phyloP scores from a whole-genome alignment of 176 grass and related monocot genomes.

The Avena insularis region DNA sequence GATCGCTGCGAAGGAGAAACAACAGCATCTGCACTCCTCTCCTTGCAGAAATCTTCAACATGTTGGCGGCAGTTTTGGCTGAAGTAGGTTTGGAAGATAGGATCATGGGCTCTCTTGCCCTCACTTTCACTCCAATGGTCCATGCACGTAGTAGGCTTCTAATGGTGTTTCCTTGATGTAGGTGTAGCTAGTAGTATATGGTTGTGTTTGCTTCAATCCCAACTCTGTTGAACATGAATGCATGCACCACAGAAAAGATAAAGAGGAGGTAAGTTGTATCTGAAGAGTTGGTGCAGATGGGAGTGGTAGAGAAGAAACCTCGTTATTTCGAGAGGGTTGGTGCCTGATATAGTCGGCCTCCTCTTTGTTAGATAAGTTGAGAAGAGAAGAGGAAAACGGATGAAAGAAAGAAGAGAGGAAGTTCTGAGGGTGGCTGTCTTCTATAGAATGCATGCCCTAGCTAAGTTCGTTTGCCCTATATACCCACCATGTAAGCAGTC shows the following conservation, averaged over 20 bases:
- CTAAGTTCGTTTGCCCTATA: slow-evolving; percentile 38
- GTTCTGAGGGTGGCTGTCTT: slow-evolving; percentile 37
- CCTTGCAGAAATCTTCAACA: slow-evolving; percentile 32
- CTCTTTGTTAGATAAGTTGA: slow-evolving; percentile 28
- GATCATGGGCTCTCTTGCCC: slow-evolving; percentile 83
- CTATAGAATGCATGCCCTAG: slow-evolving; percentile 46
- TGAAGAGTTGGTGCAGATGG: slow-evolving; percentile 36
- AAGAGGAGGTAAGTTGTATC: slow-evolving; percentile 41
- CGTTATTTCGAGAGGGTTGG: slow-evolving; percentile 33
- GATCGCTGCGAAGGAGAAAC: slow-evolving; percentile 39
- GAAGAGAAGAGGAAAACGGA: slow-evolving; percentile 24
- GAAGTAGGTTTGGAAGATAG: slow-evolving; percentile 54
- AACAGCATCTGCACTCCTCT: slow-evolving; percentile 27
- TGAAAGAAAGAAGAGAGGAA: slow-evolving; percentile 26
- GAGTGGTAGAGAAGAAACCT: slow-evolving; percentile 39
- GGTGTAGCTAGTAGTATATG: slow-evolving; percentile 44
- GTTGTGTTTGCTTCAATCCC: slow-evolving; percentile 46
- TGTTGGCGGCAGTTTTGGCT: slow-evolving; percentile 46
- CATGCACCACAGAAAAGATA: slow-evolving; percentile 38
- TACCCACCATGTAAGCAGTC: slow-evolving; percentile 34
- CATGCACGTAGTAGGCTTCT: slow-evolving; percentile 48
- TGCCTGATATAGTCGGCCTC: slow-evolving; percentile 21
- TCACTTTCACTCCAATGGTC: slow-evolving; percentile 77
- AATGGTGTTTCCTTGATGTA: slow-evolving; percentile 45
- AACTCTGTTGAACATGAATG: slow-evolving; percentile 39